Evolutionary conservation across 2,329 filamentous ascomycete species (phyloP), one percentile per base, ranked within the genome.

Genomic region (Alternaria panax): DNA sequence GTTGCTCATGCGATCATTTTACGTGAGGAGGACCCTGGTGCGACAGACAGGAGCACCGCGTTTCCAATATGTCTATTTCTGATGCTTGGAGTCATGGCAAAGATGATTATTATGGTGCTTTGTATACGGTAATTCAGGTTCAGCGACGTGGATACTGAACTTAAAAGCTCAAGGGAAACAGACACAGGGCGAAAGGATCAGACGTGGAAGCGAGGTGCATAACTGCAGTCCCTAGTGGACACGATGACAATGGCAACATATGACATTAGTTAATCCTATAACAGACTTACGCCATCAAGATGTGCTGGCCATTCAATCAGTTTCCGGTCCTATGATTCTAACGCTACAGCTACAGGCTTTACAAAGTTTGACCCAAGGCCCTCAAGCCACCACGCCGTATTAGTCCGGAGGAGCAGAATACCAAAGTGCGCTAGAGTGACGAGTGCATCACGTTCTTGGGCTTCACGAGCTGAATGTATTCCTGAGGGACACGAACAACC

Each of bases 181-280:
- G 6, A 28, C 1, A 8, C 2, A 28, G 27, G 6, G 27, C 27
- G 27, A 28, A 8, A 28, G 27, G 27, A 28, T 28, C n/a, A n/a
- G n/a, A 28, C 0, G 4, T 5, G 30, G 12, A 12, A 34, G 30
- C 5, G 14, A 34, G 14, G 6, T 14, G 30, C 12, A 34, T 34
- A 1, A 5, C 30, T 34, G 1, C 14, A 5, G 11, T n/a, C 14
- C 5, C 12, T 34, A 16, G 14, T 14, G 30, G 14, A 12, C 0
- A 34, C 30, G 14, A n/a, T 34, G 0, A 12, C 14, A 16, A 14
- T 0, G 30, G 0, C 1, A 34, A 0, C 6, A 14, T 16, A 0
- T 14, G 14, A 0, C 0, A 34, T 34, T 14, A 11, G 6, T 34
- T 14, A 12, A 16, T 34, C 1, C 1, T 34, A 34, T 34, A 0